These are phyloP conservation scores for Fusarium nematophilum DNA, from an alignment of 2,329 filamentous ascomycete genomes.

Conservation along the genomic window DNA sequence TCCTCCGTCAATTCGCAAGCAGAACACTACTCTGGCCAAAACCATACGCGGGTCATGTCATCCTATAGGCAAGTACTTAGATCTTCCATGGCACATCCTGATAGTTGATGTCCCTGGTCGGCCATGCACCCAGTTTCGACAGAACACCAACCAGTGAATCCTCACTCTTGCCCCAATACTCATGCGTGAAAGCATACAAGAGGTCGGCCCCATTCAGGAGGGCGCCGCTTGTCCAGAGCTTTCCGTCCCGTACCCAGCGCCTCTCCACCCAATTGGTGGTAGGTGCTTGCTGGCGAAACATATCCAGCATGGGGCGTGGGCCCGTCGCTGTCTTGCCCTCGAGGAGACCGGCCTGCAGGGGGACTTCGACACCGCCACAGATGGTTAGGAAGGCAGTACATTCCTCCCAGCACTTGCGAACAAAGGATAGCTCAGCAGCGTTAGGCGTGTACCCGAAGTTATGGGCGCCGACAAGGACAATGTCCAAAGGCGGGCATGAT, in stretches of 20 bases:
- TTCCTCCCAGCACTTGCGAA: conserved; percentile 49
- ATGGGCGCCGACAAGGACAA: conserved; percentile 55
- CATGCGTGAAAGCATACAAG: conserved; percentile 45
- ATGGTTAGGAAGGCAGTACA: conserved; percentile 54
- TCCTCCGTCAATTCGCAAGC: no score
- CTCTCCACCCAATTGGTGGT: conserved; percentile 52
- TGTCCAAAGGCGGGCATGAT: conserved; percentile 53
- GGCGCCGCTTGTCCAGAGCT: conserved; percentile 51
- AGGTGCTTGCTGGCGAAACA: conserved; percentile 44
- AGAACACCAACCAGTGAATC: conserved; percentile 34
- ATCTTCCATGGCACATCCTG: conserved; percentile 44
- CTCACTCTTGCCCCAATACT: conserved; percentile 44
- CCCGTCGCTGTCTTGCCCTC: conserved; percentile 52
- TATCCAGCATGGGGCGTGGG: conserved; percentile 45
- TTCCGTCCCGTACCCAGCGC: conserved; percentile 51
- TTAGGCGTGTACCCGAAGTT: conserved; percentile 42
- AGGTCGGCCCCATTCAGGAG: conserved; percentile 51
- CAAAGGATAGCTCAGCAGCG: conserved; percentile 50
- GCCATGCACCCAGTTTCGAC: conserved; percentile 40
- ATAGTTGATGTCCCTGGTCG: conserved; percentile 48
- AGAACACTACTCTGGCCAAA: no score
- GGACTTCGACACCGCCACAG: conserved; percentile 51
- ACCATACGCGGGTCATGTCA: no score
- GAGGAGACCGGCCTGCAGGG: conserved; percentile 50
- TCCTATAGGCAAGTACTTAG: no score